phyloP scores from a whole-genome alignment of 2,329 filamentous ascomycete species.

The Uncinocarpus reesii region DNA sequence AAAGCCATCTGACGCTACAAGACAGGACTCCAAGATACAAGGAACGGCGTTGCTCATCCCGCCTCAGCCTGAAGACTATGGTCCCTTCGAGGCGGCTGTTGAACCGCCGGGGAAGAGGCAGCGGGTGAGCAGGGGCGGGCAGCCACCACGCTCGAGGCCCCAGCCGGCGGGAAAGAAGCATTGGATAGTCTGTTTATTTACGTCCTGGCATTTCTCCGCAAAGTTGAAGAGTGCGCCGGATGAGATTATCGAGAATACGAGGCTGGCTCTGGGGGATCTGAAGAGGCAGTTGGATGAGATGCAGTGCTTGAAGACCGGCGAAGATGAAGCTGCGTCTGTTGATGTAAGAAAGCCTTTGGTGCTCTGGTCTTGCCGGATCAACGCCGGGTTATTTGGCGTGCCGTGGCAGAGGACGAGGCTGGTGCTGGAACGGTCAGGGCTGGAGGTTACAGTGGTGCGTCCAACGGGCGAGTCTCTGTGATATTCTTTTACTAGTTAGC shows the following conservation, averaged over 20 bases:
- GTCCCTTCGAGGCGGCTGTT: neutral
- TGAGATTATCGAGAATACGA: constrained; percentile 42
- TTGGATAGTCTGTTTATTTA: constrained; percentile 52
- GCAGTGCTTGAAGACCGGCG: neutral
- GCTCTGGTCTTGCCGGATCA: constrained; percentile 46
- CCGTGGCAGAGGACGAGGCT: constrained; percentile 43
- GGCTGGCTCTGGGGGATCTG: constrained; percentile 41
- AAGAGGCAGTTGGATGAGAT: constrained; percentile 32
- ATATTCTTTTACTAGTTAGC: too few relatives aligned
- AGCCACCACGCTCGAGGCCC: neutral
- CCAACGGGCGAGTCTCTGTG: constrained; percentile 19
- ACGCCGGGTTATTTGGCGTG: constrained; percentile 48
- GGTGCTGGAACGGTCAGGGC: constrained; percentile 33
- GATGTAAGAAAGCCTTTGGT: constrained; percentile 21
- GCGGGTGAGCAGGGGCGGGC: neutral
- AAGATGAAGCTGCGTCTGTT: constrained; percentile 18
- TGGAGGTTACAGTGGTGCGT: constrained; percentile 29
- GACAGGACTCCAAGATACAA: constrained; percentile 7
- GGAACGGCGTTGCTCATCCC: constrained; percentile 47
- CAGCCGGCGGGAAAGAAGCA: constrained; percentile 28
- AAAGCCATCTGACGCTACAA: neutral
- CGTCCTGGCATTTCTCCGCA: constrained; percentile 41
- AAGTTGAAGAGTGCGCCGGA: constrained; percentile 28
- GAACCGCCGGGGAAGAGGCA: constrained; percentile 1
- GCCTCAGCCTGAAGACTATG: constrained; percentile 34